Percentiles rank a stretch among this genome's conserved stretches.
Evolutionary conservation across 2,329 filamentous ascomycete species (phyloP).

Genomic region (Dactylellina parvicollis): DNA sequence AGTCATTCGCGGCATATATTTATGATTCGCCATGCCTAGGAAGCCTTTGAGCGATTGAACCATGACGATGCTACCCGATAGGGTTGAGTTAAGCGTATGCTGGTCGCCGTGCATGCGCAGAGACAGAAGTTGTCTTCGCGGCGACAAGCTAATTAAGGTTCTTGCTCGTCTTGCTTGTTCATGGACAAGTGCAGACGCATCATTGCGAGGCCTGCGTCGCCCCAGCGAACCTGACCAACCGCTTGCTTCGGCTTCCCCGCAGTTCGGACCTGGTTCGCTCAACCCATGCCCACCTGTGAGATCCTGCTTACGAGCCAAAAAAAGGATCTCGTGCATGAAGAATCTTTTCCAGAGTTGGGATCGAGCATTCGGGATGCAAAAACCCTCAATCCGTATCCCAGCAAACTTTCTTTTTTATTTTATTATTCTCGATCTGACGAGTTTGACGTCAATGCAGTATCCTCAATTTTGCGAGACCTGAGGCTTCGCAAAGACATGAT

Average conservation of each 20-base stretch:
- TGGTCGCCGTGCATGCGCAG: background rate
- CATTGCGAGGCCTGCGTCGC: background rate
- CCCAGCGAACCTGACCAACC: background rate
- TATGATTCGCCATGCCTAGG: background rate
- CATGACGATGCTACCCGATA: background rate
- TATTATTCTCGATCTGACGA: background rate
- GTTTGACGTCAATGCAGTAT: constrained; percentile 9
- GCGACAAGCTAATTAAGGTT: no score
- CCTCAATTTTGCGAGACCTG: constrained; percentile 1
- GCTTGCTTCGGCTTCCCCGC: constrained; percentile 5
- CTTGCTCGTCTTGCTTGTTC: no score
- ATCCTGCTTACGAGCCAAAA: constrained; percentile 8
- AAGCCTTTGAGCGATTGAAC: background rate
- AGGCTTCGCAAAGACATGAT: background rate
- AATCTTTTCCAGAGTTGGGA: background rate
- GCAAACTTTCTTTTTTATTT: background rate
- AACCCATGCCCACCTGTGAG: background rate
- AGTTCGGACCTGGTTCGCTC: constrained; percentile 9
- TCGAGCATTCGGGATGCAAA: background rate
- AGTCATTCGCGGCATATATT: background rate
- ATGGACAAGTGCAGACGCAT: background rate
- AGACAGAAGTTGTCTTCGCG: no score
- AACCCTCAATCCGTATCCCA: background rate
- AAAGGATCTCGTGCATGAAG: constrained; percentile 9
- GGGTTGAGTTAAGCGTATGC: constrained; percentile 6